Conservation (phyloP, 441 rosid species). For the Biscutella auriculata region DNA sequence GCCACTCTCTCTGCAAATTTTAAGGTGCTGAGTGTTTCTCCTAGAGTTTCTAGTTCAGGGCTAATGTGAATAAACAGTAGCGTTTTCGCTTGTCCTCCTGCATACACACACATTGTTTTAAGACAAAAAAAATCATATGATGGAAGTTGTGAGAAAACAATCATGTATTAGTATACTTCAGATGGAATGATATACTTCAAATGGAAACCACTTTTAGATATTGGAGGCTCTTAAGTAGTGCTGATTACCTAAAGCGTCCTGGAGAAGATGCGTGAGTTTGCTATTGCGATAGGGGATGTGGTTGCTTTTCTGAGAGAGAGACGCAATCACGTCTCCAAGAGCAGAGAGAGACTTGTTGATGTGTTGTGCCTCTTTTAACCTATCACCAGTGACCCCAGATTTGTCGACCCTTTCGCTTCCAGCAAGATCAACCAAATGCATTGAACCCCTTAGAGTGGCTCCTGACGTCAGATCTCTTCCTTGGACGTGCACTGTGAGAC, state of each 20-base stretch:
- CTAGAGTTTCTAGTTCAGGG: conserved; percentile 50
- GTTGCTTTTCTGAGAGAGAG: conserved; percentile 50
- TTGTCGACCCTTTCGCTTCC: conserved; percentile 72
- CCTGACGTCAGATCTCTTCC: conserved; percentile 59
- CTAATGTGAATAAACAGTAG: conserved; percentile 67
- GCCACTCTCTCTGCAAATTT: conserved; percentile 71
- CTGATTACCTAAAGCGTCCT: conserved; percentile 55
- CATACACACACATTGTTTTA: conserved; percentile 10
- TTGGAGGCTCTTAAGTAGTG: not conserved
- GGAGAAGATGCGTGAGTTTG: conserved; percentile 67
- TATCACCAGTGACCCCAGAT: conserved; percentile 60
- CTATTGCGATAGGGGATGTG: conserved; percentile 65
- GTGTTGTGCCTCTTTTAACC: conserved; percentile 62
- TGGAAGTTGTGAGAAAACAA: not conserved
- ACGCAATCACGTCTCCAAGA: conserved; percentile 57
- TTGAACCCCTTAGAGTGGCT: conserved; percentile 37
- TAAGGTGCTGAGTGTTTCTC: conserved; percentile 60
- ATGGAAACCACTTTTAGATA: not conserved
- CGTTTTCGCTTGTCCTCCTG: conserved; percentile 73
- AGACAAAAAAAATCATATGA: not conserved
- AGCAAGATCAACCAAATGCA: conserved; percentile 71
- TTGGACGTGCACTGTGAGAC: conserved; percentile 64
- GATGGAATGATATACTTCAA: not conserved
- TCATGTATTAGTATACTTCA: too few relatives aligned
- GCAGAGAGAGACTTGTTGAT: conserved; percentile 69